Percentiles rank a stretch among this genome's conserved stretches.
Conservation (phyloP, 2,329 filamentous ascomycete species). For the Aotearoamyces nothofagi region DNA sequence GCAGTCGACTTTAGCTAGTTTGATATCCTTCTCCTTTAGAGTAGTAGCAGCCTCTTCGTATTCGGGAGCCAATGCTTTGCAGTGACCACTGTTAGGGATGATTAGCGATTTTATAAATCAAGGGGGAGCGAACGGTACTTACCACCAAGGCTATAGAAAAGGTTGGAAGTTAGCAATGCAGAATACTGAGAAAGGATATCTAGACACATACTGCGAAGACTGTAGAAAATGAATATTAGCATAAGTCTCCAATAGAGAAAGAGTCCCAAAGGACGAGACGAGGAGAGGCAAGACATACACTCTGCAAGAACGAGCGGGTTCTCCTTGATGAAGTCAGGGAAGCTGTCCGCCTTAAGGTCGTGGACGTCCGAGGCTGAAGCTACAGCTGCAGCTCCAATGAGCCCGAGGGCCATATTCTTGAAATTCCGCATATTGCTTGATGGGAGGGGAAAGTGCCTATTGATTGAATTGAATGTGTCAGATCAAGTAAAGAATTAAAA, state of each 20-base stretch:
- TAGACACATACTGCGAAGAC: slow-evolving; percentile 88
- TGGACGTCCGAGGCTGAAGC: slow-evolving; percentile 68
- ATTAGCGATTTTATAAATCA: slow-evolving; percentile 14
- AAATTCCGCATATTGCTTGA: slow-evolving; percentile 17
- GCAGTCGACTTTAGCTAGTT: slow-evolving; percentile 81
- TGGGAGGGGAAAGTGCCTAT: no score
- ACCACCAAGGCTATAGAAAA: slow-evolving; percentile 21
- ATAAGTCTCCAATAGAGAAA: slow-evolving; percentile 2
- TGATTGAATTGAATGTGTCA: no score
- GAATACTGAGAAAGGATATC: slow-evolving; percentile 5
- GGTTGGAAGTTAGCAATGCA: slow-evolving; percentile 12
- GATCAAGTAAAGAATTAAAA: no score
- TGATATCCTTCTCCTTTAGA: slow-evolving; percentile 79
- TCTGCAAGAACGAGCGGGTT: slow-evolving; percentile 88
- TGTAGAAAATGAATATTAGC: slow-evolving; percentile 22
- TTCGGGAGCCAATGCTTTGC: slow-evolving; percentile 91
- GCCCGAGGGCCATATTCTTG: slow-evolving; percentile 16
- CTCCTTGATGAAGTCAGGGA: slow-evolving; percentile 70
- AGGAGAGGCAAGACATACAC: slow-evolving; percentile 43
- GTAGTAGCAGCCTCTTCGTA: slow-evolving; percentile 77
- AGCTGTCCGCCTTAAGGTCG: slow-evolving; percentile 73
- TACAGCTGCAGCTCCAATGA: slow-evolving; percentile 26
- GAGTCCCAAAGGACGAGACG: slow-evolving; percentile 1
- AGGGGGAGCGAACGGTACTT: slow-evolving; percentile 9
- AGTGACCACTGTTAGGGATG: slow-evolving; percentile 48